Evolutionary conservation across 2,329 filamentous ascomycete species (phyloP), one percentile per base, ranked within the genome.

Genomic region (Botryotinia narcissicola): DNA sequence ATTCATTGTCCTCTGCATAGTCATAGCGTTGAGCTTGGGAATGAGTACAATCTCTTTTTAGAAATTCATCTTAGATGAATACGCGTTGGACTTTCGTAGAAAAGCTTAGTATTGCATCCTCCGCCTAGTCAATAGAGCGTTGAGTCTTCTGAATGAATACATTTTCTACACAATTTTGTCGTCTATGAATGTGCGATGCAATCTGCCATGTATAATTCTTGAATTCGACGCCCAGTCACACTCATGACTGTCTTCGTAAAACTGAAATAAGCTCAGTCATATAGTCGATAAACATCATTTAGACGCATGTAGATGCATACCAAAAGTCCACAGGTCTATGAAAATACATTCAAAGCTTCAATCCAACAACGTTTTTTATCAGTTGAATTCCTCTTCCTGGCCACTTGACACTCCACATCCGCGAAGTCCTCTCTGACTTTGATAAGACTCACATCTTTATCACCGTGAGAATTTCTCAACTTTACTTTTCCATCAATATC

Each of bases 381-480:
- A 8, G 1, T 20, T 20, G 18, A 8, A 20, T 20, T 9, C 44
- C 6, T 18, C 7, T 44, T 44, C 42, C 20, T 20, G 6, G 1
- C 16, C 18, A 0, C 42, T 44, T 20, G 42, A 44, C 6, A 44
- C 7, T 44, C 42, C 16, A 20, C 6, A 44, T 44, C 16, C 6
- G 20, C 18, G 0, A 44, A 44, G 42, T 44, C 42, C 18, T 44
- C 18, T 20, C 7, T 44, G 18, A 6, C 18, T 44, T 44, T 20
- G 18, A 20, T 44, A 44, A 44, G 42, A 44, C 18, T 44, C 16
- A 20, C 16, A 44, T 44, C 2, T 5, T 44, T 5, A 0, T 20
- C 1, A 20, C 6, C 0, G 16, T 6, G 1, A 44, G 2, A 20
- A 20, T 44, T 18, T 44, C 42, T 2, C 1, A 8, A 20, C 1